Base-by-base conservation (phyloP, 805 yeast genomes). In the Yamadazyma laniorum region DNA sequence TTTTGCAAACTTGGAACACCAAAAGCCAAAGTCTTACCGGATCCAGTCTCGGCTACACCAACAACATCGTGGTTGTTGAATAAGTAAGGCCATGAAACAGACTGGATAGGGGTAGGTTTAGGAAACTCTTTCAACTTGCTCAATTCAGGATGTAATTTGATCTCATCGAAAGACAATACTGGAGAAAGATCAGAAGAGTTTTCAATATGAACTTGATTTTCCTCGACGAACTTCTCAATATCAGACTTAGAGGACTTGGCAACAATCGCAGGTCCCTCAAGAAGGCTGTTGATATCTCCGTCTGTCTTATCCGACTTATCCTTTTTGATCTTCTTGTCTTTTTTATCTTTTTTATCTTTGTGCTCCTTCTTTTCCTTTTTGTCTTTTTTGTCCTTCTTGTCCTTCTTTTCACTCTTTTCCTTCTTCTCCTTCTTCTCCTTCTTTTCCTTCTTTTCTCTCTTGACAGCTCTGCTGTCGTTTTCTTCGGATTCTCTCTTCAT, bases 41-140 rank as follows among this genome's bases (percentile, higher is more conserved):
- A 87, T 26, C 99, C 99, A 3, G 99, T 91, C 66, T 91, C 97
- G 11, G 99, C 99, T 48, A 91, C 96, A 61, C 98, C 99, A 49
- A 91, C 78, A 18, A 90, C 95, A 58, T 91, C 99, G 42, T 82
- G 75, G 13, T 85, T 84, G 15, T 77, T 65, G 35, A 89, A 65
- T 37, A 91, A 65, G 56, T 79, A 88, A 48, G 99, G 98, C 98
- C 98, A 93, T 6, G 97, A 77, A 31, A 80, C 87, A 22, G 96
- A 77, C 69, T 91, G 99, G 52, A 91, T 91, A 25, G 98, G 98
- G 5, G 98, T 90, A 38, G 99, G 99, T 52, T 79, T 82, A 12
- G 87, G 83, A 67, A 86, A 93, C 51, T 80, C 78, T 27, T 78
- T 65, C 32, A 91, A 71, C 32, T 76, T 79, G n/a, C 67, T 52